Percentiles rank a stretch among this genome's conserved stretches.
These are phyloP conservation scores for Lanmaoa pseudosensibilis DNA, from an alignment of 768 basidiomycete genomes.

Conservation along the genomic window DNA sequence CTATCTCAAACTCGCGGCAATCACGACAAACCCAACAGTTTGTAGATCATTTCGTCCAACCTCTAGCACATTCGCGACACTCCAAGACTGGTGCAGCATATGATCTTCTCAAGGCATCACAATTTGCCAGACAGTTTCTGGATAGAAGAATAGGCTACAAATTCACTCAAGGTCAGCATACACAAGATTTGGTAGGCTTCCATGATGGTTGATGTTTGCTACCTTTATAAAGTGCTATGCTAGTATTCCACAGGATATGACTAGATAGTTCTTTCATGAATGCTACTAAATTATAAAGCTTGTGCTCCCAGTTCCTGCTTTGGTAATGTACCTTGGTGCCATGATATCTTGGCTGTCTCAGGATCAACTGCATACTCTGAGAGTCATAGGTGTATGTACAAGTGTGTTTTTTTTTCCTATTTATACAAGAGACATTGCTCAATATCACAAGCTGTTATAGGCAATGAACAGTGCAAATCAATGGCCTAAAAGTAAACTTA, in stretches of 20 bases:
- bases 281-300: not conserved
- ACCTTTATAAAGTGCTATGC: not conserved
- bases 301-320: not conserved
- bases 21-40: conserved; percentile 9
- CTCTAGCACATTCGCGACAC: conserved; percentile 8
- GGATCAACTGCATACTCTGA: not conserved
- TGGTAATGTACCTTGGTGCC: not conserved
- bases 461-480: too few species aligned
- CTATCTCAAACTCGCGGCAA: not conserved
- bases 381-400: not conserved
- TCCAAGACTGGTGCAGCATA: not conserved
- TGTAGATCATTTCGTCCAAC: conserved; percentile 15
- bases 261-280: not conserved
- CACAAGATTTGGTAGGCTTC: not conserved
- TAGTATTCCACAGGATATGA: not conserved
- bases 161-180: not conserved
- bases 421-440: not conserved
- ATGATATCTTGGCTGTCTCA: not conserved
- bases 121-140: conserved; percentile 14
- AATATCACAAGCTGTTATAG: too few species aligned
- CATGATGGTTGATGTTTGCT: not conserved
- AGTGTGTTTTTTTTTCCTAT: not conserved
- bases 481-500: too few species aligned
- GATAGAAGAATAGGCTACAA: not conserved
- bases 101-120: not conserved